phyloP scores from a whole-genome alignment of 2,329 filamentous ascomycete species.

The Phialophora expanda region DNA sequence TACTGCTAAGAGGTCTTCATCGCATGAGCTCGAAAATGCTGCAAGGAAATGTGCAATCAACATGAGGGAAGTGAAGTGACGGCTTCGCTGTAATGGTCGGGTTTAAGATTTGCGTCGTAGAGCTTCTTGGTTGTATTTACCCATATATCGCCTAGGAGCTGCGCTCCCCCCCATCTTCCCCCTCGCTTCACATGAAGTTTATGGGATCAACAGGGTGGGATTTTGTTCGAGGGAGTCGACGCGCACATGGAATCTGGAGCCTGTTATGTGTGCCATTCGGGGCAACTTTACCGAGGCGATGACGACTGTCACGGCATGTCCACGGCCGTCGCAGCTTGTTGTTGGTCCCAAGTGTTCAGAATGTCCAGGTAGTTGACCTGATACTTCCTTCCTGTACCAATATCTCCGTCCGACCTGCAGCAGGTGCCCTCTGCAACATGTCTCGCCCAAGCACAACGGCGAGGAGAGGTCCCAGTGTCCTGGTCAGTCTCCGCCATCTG shows the following conservation, averaged over 20 bases:
- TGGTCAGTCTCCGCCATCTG: slow-evolving; percentile 50
- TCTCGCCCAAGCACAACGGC: slow-evolving; percentile 37
- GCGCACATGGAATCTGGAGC: too few relatives aligned
- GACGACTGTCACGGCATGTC: background rate
- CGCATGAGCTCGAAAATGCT: too few relatives aligned
- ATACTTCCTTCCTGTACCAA: background rate
- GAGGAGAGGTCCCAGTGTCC: slow-evolving; percentile 66
- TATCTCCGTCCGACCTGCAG: background rate
- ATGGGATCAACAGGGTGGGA: background rate
- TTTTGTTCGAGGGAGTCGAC: background rate
- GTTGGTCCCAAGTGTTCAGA: background rate
- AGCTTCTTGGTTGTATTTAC: background rate
- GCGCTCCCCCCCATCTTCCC: background rate
- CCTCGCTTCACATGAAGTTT: background rate
- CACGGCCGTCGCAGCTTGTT: background rate
- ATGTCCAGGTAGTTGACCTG: background rate
- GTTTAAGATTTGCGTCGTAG: background rate
- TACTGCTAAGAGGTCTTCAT: too few relatives aligned
- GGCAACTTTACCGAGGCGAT: background rate
- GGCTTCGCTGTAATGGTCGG: too few relatives aligned
- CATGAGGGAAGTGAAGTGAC: too few relatives aligned
- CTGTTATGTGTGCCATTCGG: background rate
- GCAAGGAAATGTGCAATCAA: too few relatives aligned
- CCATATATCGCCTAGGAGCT: background rate
- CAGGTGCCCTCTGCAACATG: slow-evolving; percentile 16